Evolutionary conservation across 2,329 filamentous ascomycete species (phyloP), one percentile per base, ranked within the genome.

Genomic region (Albophoma yamanashiensis): DNA sequence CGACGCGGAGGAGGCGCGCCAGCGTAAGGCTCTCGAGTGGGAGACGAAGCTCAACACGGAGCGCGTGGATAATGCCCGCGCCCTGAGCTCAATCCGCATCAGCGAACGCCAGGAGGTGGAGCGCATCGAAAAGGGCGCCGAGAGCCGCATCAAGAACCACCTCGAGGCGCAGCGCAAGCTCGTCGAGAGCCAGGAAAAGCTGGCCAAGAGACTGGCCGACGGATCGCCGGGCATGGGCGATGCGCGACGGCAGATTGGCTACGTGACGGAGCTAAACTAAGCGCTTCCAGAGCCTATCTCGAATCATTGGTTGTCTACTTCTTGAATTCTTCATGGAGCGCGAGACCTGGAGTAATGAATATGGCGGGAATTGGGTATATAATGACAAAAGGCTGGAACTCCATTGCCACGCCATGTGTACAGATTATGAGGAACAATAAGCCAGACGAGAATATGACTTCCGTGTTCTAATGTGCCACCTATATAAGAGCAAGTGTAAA

Each of bases 241-340:
- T 43, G 58, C 68, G 50, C 70, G 79, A 65, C 75, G 77, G 62
- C 79, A 82, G 72, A 80, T 84, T 72, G 82, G 82, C n/a, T 84
- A 77, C 63, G 75, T 85, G 39, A 78, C 78, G 56, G 82, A 84
- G 71, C 61, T 83, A 67, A 76, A 77, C 62, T 80, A 15, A 50
- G 47, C 7, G 25, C 15, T 14, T 47, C 14, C 7, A 22, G 4
- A n/a, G 4, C 11, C 11, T n/a, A 4, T 11, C 4, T 43, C 42
- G 7, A n/a, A 12, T 7, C 12, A 12, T 27, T 47, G 4, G 12
- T 27, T 43, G 22, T 20, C 47, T 20, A 12, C 4, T 55, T 4
- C 4, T 22, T 36, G 20, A n/a, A 22, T 8, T 17, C 14, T 14
- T 38, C 14, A 36, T 38, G 11, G 50, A 22, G 50, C 12, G 22